phyloP scores from a whole-genome alignment of 2,329 filamentous ascomycete genomes.

The Trichoderma pleuroti region DNA sequence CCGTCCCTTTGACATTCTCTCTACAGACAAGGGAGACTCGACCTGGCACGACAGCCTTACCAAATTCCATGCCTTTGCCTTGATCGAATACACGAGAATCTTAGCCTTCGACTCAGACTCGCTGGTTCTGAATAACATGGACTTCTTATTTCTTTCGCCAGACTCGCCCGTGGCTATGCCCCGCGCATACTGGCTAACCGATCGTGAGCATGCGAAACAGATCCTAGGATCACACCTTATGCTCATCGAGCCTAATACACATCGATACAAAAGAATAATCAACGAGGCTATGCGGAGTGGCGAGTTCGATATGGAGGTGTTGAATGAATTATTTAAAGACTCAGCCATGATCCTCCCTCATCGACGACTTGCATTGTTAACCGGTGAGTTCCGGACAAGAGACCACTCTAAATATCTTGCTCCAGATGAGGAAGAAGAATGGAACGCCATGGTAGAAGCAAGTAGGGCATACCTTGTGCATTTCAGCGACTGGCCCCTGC shows the following conservation, averaged over 20 bases:
- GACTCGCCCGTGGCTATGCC: background rate
- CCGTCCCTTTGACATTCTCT: background rate
- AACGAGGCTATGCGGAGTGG: background rate
- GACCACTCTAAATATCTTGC: background rate
- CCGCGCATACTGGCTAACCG: background rate
- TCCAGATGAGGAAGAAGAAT: constrained; percentile 42
- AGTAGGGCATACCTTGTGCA: constrained; percentile 59
- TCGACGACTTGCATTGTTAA: background rate
- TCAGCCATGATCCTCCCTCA: background rate
- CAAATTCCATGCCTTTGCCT: background rate
- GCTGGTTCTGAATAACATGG: background rate
- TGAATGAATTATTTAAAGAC: background rate
- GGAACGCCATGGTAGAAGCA: constrained; percentile 47
- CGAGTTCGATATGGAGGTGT: background rate
- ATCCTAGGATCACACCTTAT: background rate
- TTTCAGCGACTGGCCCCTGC: constrained; percentile 68
- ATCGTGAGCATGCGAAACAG: background rate
- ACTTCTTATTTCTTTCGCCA: background rate
- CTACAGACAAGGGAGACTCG: background rate
- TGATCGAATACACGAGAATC: background rate
- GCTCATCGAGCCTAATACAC: background rate
- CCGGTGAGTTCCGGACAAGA: background rate
- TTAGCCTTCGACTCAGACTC: background rate
- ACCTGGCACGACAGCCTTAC: background rate
- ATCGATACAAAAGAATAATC: background rate